phyloP scores from a whole-genome alignment of 129 eudicot genomes.

The carrot (Daucus carota) region DH1_v3.0 NC_030385.2:14105001-14105500 shows the following conservation, averaged over 20 bases:
- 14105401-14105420: constrained; percentile 31
- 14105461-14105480: constrained; percentile 60
- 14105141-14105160: neutral
- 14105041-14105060: constrained; percentile 47
- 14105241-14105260: neutral
- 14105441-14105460: constrained; percentile 68
- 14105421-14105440: constrained; percentile 48
- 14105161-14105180: too few relatives aligned
- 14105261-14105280: neutral
- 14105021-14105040: constrained; percentile 59
- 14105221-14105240: neutral
- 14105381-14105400: constrained; percentile 39
- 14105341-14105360: constrained; percentile 50
- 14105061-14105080: neutral
- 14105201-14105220: neutral
- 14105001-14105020: constrained; percentile 95
- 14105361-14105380: constrained; percentile 84
- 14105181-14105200: too few relatives aligned
- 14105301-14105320: neutral
- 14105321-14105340: constrained; percentile 49
- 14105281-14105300: neutral
- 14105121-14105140: neutral
- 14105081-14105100: neutral
- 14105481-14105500: neutral
- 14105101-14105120: neutral